phyloP scores from a whole-genome alignment of 441 rosid species.

The Adansonia grandidieri region DNA sequence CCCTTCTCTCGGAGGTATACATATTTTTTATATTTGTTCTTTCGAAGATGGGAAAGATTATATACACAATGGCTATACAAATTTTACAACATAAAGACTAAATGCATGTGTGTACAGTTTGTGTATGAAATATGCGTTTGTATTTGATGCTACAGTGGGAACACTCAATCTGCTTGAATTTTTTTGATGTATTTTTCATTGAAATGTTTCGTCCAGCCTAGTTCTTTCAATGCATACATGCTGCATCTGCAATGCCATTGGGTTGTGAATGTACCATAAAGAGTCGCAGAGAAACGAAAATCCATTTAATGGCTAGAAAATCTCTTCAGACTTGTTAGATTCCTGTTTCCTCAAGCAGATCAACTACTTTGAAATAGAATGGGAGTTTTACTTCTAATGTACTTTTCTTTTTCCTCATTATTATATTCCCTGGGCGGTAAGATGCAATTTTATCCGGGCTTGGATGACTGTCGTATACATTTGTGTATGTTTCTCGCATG shows the following conservation, averaged over 20 bases:
- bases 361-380: neutral
- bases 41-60: neutral
- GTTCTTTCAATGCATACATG: neutral
- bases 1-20: slow-evolving; percentile 88
- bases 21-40: slow-evolving; percentile 26
- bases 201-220: neutral
- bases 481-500: neutral
- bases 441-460: neutral
- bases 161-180: neutral
- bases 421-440: neutral
- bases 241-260: neutral
- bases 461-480: neutral
- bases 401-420: neutral
- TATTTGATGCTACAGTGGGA: slow-evolving; percentile 1
- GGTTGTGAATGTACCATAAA: neutral
- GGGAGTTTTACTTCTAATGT: neutral
- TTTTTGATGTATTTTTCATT: neutral
- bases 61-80: neutral
- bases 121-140: neutral
- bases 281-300: neutral
- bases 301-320: neutral
- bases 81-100: neutral
- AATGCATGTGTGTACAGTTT: neutral
- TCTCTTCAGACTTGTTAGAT: neutral
- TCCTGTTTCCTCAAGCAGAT: slow-evolving; percentile 12